Base-by-base conservation (phyloP, 2,329 filamentous ascomycete species). In the Amesomyces nigricolor region DNA sequence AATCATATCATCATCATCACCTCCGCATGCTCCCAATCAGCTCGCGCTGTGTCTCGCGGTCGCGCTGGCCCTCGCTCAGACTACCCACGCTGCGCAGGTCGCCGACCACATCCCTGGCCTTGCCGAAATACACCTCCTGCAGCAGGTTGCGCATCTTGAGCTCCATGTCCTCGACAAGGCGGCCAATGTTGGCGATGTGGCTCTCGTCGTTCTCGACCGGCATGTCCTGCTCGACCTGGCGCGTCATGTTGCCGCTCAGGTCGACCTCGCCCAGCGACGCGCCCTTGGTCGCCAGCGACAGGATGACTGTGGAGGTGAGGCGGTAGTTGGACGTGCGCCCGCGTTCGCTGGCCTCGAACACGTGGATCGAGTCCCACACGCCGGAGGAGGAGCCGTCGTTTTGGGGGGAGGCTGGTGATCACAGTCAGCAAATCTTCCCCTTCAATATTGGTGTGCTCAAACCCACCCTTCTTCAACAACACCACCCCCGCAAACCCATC, bases 51-150 rank as follows among this genome's bases (percentile, higher is more conserved):
- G 89, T 85, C 64, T 90, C 89, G 59, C 88, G 82, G 63, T 96
- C 92, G 67, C 81, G 83, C 68, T 88, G 90, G 39, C 86, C 85
- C 73, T 96, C 90, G 62, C 89, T 95, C 70, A 97, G 74, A 60
- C 87, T 85, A 50, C 85, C 84, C 61, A 95, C 81, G 73, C 91
- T 97, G 70, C 94, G 82, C 72, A 99, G 74, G 71, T 99, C 92
- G 53, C 92, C 94, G 3, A 99, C 92, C 3, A 99, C 91, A 73
- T 99, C 94, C 81, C 95, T 96, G 53, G 94, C 92, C 79, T 99
- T 99, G 69, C 94, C 94, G 74, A 99, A 99, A 76, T 99, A 99
- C 48, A 99, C 94, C 74, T 99, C 94, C 78, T 99, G 92, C 70
- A 99, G 77, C 72, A 97, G 73, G 73, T 99, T 99, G 62, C 94